phyloP scores from a whole-genome alignment of 2,329 filamentous ascomycete genomes.

The Neophaeococcomyces mojaviensis region DNA sequence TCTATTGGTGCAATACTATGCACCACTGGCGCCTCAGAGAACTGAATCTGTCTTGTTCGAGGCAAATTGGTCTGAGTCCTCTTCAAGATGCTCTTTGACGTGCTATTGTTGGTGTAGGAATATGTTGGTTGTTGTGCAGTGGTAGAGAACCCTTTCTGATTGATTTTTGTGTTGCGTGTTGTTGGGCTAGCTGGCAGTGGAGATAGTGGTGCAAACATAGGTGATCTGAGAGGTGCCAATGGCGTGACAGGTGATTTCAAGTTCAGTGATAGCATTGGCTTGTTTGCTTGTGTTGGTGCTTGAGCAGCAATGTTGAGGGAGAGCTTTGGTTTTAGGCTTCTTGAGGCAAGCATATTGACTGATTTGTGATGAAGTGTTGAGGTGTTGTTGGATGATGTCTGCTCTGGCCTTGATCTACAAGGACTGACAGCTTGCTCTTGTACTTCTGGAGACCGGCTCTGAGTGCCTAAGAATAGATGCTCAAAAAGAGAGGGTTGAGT shows the following conservation, averaged over 20 bases:
- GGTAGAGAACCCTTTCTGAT: slow-evolving; percentile 33
- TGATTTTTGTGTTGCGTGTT: slow-evolving; percentile 31
- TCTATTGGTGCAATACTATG: slow-evolving; percentile 43
- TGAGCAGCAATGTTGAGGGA: slow-evolving; percentile 37
- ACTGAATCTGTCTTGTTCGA: slow-evolving; percentile 34
- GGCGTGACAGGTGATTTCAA: slow-evolving; percentile 33
- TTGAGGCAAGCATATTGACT: slow-evolving; percentile 33
- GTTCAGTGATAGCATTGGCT: slow-evolving; percentile 32
- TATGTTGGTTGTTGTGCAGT: slow-evolving; percentile 32
- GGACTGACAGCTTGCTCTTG: background rate
- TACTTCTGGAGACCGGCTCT: too few species aligned
- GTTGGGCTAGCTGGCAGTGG: slow-evolving; percentile 36
- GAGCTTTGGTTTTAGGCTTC: slow-evolving; percentile 39
- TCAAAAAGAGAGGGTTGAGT: slow-evolving; percentile 1
- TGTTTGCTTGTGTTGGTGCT: slow-evolving; percentile 26
- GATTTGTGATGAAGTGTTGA: slow-evolving; percentile 6
- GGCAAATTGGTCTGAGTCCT: slow-evolving; percentile 26
- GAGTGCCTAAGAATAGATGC: background rate
- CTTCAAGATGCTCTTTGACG: slow-evolving; percentile 43
- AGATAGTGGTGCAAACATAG: slow-evolving; percentile 29
- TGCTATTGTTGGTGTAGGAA: slow-evolving; percentile 37
- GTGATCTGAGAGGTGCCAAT: slow-evolving; percentile 29
- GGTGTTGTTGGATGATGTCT: slow-evolving; percentile 1
- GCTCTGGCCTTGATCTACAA: slow-evolving; percentile 4
- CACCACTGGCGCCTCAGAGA: slow-evolving; percentile 36